These are phyloP conservation scores for Globisporangium canariense DNA, from an alignment of 352 stramenopile genomes.

Conservation along the genomic window DNA sequence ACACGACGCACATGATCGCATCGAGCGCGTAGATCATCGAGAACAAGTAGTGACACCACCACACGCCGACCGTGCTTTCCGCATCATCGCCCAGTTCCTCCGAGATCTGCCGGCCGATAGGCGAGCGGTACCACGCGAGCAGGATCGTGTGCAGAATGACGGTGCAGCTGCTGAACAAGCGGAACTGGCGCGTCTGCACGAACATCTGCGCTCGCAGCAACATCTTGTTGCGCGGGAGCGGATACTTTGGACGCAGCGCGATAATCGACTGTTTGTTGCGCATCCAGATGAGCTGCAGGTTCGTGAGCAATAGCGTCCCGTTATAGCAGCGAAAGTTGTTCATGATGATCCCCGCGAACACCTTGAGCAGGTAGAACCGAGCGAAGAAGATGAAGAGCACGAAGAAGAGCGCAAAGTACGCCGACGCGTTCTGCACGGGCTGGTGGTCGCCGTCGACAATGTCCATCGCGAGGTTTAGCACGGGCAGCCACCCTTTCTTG, in stretches of 20 bases:
- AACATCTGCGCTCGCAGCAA: conserved; percentile 58
- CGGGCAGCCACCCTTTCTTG: conserved; percentile 83
- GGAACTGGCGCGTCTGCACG: conserved; percentile 64
- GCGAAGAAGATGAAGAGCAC: conserved; percentile 78
- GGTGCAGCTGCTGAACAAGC: conserved; percentile 52
- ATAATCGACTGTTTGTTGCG: conserved; percentile 62
- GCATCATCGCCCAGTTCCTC: conserved; percentile 30
- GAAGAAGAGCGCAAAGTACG: conserved; percentile 82
- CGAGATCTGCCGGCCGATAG: conserved; percentile 32
- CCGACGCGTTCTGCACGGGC: conserved; percentile 64
- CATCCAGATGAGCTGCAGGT: conserved; percentile 79
- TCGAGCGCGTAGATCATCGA: conserved; percentile 75
- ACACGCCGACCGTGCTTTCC: conserved; percentile 34
- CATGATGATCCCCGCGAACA: conserved; percentile 82
- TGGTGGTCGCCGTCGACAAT: conserved; percentile 69
- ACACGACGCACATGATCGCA: conserved; percentile 59
- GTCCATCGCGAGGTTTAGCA: conserved; percentile 84
- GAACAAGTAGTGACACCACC: conserved; percentile 81
- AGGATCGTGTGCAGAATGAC: conserved; percentile 73
- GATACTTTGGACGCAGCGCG: conserved; percentile 70
- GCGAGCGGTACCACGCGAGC: conserved; percentile 69
- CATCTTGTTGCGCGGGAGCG: conserved; percentile 52
- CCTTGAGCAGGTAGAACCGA: conserved; percentile 72
- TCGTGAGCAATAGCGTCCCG: conserved; percentile 70
- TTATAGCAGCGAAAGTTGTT: conserved; percentile 88